These are phyloP conservation scores for Phlebiopsis flavidoalba DNA, from an alignment of 768 basidiomycete species.

Conservation along the genomic window DNA sequence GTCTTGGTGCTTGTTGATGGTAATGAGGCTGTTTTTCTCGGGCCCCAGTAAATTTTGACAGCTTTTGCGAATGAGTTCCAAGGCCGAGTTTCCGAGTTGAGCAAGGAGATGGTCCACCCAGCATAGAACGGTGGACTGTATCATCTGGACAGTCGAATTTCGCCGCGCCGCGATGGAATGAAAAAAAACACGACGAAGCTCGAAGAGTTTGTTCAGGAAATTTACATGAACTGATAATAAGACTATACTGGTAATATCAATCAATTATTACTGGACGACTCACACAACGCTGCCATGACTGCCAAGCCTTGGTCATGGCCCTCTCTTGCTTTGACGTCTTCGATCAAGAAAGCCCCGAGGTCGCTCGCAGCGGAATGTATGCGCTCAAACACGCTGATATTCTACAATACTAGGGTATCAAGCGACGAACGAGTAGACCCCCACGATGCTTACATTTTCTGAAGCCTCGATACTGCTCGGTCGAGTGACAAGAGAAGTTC, in stretches of 20 bases:
- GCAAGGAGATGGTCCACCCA: conserved; percentile 63
- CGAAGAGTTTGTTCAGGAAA: conserved; percentile 40
- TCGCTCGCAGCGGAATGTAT: conserved; percentile 30
- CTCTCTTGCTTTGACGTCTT: neutral
- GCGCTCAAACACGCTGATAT: conserved; percentile 26
- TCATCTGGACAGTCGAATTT: conserved; percentile 18
- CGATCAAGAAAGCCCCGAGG: conserved; percentile 28
- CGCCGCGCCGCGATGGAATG: conserved; percentile 37
- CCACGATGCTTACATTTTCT: neutral
- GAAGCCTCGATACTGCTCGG: conserved; percentile 3
- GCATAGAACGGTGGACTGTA: conserved; percentile 35
- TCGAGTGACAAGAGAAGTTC: conserved; percentile 1
- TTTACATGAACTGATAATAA: conserved; percentile 26
- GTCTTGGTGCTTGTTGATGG: conserved; percentile 37
- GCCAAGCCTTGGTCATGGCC: too few species aligned
- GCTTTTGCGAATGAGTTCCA: conserved; percentile 26
- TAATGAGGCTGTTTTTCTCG: conserved; percentile 5
- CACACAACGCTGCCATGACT: conserved; percentile 15
- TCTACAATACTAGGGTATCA: conserved; percentile 18
- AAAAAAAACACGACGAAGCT: conserved; percentile 46
- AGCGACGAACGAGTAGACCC: neutral
- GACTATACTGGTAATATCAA: neutral
- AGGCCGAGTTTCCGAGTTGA: conserved; percentile 38
- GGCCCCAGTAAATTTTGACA: neutral
- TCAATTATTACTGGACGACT: conserved; percentile 3